phyloP scores from a whole-genome alignment of 805 yeast genomes.

The Metschnikowia dekortorum region DNA sequence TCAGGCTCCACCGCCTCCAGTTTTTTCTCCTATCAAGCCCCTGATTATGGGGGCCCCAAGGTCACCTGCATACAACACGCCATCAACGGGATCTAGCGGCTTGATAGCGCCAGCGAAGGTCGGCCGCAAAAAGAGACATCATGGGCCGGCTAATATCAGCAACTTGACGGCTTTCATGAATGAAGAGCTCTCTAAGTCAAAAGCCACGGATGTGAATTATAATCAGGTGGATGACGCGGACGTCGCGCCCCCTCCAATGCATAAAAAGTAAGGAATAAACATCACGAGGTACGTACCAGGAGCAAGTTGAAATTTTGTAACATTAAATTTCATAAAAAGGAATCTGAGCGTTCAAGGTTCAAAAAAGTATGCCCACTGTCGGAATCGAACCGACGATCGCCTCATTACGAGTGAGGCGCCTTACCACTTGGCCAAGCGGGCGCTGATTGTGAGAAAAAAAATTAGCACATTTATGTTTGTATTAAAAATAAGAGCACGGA shows the following conservation, averaged over 20 bases:
- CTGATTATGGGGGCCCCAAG: neutral
- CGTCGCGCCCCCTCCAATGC: constrained; percentile 17
- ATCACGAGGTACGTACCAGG: no score
- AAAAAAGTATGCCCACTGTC: constrained; percentile 40
- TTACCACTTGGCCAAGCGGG: constrained; percentile 54
- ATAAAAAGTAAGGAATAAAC: neutral
- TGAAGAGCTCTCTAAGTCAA: constrained; percentile 40
- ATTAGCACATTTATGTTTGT: no score
- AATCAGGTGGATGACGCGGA: neutral
- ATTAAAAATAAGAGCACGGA: no score
- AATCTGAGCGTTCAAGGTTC: no score
- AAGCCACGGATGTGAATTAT: constrained; percentile 27
- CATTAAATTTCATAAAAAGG: no score
- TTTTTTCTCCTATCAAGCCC: constrained; percentile 7
- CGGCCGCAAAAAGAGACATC: constrained; percentile 27
- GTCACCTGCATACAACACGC: neutral
- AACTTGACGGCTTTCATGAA: constrained; percentile 39
- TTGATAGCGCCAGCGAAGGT: constrained; percentile 8
- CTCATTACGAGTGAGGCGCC: constrained; percentile 54
- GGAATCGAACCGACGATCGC: constrained; percentile 53
- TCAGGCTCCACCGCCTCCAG: neutral
- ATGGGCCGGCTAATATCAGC: constrained; percentile 17
- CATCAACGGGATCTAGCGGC: neutral
- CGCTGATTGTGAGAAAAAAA: constrained; percentile 8
- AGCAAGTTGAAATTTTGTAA: no score